Evolutionary conservation across 257 asterid genomes (phyloP), one percentile per base, ranked within the genome.

Genomic region (Euphrasia confusa): DNA sequence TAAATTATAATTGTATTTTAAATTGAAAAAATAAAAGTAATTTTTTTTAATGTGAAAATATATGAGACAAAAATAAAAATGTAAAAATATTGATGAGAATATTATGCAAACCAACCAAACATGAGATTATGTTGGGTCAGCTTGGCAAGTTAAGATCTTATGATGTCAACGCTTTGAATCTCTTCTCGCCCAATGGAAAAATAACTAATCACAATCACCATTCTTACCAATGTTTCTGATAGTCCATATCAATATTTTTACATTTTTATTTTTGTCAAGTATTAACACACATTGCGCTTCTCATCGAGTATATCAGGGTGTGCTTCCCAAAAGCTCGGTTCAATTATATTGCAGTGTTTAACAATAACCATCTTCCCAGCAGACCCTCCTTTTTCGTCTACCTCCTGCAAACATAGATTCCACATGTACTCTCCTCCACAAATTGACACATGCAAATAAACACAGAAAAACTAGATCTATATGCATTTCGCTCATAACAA

Each of bases 291-390:
- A 63, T 61, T 48, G 47, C 27, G 39, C 28, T 70, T 60, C 60
- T 79, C 84, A n/a, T 71, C 70, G 33, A 90, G 89, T 71, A 87
- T 85, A n/a, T 72, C 65, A 5, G 88, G 80, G 66, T 85, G 96
- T 52, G 74, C 79, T 62, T 71, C 78, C 97, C 95, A 90, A 50
- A 87, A 90, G 69, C 73, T 71, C 7, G 71, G 15, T 32, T 79
- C 96, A 17, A 90, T 90, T 67, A 87, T 87, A 68, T 87, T 77
- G 60, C 85, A 73, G 63, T 83, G 71, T 54, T 68, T 77, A 33
- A 90, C 79, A 28, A 77, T 84, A 26, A 83, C 72, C 59, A 75
- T 76, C 79, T 80, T 81, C 53, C 72, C 77, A 52, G 53, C 65
- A 13, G 56, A 71, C 15, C 69, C 84, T 61, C 71, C 82, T 2